Conservation (phyloP, 2,329 filamentous ascomycete genomes). For the Shiraia sp. region DNA sequence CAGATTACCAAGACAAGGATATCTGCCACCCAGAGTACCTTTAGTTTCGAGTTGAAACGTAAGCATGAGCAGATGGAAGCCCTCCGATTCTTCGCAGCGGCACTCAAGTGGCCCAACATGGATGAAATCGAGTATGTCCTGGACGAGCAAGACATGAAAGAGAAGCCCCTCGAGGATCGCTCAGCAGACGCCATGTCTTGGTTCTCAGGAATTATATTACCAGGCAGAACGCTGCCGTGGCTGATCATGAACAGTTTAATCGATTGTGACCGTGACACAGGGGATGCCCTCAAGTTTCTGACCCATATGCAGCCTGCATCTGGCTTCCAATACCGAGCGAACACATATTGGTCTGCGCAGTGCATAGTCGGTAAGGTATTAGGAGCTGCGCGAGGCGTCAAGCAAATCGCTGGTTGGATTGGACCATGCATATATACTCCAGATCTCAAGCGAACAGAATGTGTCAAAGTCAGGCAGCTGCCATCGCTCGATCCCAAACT, state of each 20-base stretch:
- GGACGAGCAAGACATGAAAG: conserved; percentile 58
- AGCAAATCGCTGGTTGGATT: conserved; percentile 72
- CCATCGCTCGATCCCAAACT: conserved; percentile 59
- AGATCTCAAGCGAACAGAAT: conserved; percentile 70
- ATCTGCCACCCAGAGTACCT: conserved; percentile 48
- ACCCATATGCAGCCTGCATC: conserved; percentile 70
- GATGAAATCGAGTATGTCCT: conserved; percentile 65
- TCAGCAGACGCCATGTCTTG: conserved; percentile 77
- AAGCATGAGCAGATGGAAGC: conserved; percentile 71
- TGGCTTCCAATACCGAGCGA: conserved; percentile 76
- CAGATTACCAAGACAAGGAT: conserved; percentile 63
- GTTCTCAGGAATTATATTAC: conserved; percentile 73
- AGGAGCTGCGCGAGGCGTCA: conserved; percentile 67
- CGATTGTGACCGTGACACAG: conserved; percentile 72
- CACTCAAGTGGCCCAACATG: conserved; percentile 78
- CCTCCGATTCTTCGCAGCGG: conserved; percentile 68
- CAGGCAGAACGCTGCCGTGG: conserved; percentile 71
- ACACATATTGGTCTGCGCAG: conserved; percentile 75
- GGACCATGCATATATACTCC: conserved; percentile 70
- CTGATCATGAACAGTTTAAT: conserved; percentile 78
- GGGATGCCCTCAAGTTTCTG: conserved; percentile 67
- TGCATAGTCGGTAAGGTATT: conserved; percentile 77
- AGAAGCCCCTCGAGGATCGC: conserved; percentile 58
- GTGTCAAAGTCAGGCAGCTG: conserved; percentile 68
- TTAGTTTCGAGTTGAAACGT: conserved; percentile 66